A percentile compares a stretch with the other conserved stretches of the same genome.
phyloP scores from a whole-genome alignment of 139 green algal species.

The Chlamydomonas urium region DNA sequence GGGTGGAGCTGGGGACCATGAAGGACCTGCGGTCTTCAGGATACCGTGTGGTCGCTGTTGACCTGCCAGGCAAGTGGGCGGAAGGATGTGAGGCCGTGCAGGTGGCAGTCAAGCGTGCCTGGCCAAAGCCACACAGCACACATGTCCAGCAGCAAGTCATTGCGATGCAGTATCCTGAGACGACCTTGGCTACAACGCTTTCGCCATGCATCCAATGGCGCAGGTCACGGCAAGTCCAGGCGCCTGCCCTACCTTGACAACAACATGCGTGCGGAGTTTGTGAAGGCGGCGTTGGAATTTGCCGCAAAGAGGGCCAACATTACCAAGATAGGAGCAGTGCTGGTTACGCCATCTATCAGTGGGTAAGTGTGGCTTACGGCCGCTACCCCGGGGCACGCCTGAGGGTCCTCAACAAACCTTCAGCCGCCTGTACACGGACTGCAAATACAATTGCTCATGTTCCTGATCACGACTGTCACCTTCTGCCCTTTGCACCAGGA shows the following conservation, averaged over 20 bases:
- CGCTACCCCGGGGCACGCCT: background rate
- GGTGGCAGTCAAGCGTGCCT: too few species aligned
- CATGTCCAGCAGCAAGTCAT: background rate
- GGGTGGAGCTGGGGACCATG: conserved; percentile 30
- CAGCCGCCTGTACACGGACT: background rate
- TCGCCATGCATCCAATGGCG: background rate
- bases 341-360: conserved; percentile 38
- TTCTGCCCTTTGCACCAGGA: too few species aligned
- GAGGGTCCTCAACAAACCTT: background rate
- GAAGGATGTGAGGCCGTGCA: background rate
- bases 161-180: background rate
- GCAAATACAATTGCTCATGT: background rate
- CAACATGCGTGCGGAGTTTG: conserved; percentile 38
- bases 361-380: conserved; percentile 21
- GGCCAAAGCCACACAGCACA: background rate
- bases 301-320: conserved; percentile 9
- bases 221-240: conserved; percentile 15
- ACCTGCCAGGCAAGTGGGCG: conserved; percentile 28
- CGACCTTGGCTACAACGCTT: background rate
- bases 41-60: conserved; percentile 25
- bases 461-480: too few species aligned
- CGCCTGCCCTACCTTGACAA: conserved; percentile 36
- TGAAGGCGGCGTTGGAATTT: conserved; percentile 26
- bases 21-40: conserved; percentile 19
- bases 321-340: background rate